phyloP scores from a whole-genome alignment of 2,329 filamentous ascomycete genomes.

The Fusarium sp. region DNA sequence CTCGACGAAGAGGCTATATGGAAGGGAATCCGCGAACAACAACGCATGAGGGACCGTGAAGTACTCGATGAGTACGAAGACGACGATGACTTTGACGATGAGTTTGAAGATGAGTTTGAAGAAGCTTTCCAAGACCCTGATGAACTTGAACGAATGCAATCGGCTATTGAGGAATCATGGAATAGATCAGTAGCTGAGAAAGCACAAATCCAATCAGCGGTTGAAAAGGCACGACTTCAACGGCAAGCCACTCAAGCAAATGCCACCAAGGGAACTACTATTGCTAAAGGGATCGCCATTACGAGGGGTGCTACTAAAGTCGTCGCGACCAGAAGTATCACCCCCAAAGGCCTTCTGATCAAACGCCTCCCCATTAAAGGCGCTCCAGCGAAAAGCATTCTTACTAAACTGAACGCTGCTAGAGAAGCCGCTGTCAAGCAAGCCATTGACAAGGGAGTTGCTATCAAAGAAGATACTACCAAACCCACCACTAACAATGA shows the following conservation, averaged over 20 bases:
- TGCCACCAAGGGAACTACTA: background rate
- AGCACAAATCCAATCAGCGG: background rate
- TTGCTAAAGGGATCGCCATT: background rate
- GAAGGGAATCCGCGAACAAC: background rate
- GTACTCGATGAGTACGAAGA: background rate
- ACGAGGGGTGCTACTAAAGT: background rate
- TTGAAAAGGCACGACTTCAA: constrained; percentile 1
- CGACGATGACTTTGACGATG: background rate
- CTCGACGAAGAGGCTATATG: background rate
- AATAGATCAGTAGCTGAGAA: background rate
- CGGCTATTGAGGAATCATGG: background rate
- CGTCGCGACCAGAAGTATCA: background rate
- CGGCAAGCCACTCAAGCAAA: background rate
- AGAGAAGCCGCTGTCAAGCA: background rate
- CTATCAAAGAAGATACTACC: background rate
- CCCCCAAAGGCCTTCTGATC: background rate
- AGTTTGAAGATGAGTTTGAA: background rate
- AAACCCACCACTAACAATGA: background rate
- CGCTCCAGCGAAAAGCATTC: no score
- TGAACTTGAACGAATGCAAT: background rate
- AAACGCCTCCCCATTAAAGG: background rate
- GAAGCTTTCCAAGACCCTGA: background rate
- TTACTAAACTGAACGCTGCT: background rate
- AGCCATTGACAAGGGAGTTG: background rate
- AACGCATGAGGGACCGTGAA: background rate